These are phyloP conservation scores for Chrysanthemum makinoi DNA, from an alignment of 129 eudicot species.

Conservation along the genomic window DNA sequence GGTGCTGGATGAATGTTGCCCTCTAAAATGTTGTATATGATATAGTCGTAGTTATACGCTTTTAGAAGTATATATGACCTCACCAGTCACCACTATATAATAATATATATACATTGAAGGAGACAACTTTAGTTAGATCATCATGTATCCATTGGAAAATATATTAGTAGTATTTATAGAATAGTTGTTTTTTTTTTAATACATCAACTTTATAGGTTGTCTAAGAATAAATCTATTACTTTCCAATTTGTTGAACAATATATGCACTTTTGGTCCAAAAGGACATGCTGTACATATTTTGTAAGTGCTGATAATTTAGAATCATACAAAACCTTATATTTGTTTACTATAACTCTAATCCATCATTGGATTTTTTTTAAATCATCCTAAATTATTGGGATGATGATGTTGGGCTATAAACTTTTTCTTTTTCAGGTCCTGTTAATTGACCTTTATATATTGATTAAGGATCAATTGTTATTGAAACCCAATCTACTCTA, in stretches of 20 bases:
- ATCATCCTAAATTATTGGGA: no score
- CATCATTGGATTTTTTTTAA: no score
- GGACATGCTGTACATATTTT: no score
- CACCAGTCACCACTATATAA: background rate
- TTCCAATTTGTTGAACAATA: background rate
- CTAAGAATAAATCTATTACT: background rate
- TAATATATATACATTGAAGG: background rate
- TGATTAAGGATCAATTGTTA: no score
- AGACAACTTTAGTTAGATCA: conserved; percentile 8
- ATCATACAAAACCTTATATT: no score
- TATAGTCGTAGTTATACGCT: background rate
- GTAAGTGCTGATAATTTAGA: no score
- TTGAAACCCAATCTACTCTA: no score
- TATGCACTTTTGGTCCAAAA: no score
- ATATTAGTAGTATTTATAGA: background rate
- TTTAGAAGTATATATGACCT: background rate
- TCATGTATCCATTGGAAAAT: background rate
- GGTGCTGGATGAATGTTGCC: conserved; percentile 3
- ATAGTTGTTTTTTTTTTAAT: background rate
- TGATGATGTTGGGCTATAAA: no score
- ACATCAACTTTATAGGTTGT: background rate
- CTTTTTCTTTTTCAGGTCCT: no score
- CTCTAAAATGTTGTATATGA: background rate
- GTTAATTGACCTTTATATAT: no score
- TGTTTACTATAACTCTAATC: no score